phyloP scores from a whole-genome alignment of 2,329 filamentous ascomycete species.

The Pseudogymnoascus sp. region DNA sequence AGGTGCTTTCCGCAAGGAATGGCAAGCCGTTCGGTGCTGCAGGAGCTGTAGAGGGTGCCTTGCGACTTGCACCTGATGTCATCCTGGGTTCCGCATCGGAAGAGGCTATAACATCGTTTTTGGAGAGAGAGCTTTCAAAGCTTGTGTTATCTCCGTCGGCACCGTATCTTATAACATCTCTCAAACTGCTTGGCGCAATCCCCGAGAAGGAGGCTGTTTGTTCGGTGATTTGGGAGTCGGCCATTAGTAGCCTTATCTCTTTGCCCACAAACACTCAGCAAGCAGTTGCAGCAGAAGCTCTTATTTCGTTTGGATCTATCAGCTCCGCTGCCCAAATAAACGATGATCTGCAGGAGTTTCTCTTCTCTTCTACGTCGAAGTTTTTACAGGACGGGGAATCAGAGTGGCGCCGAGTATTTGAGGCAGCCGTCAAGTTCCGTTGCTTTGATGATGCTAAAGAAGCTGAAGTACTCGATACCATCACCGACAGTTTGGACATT shows the following conservation, averaged over 20 bases:
- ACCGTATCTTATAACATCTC: constrained; percentile 55
- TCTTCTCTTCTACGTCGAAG: constrained; percentile 37
- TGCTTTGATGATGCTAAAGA: constrained; percentile 24
- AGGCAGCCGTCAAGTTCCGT: constrained; percentile 37
- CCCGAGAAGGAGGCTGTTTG: constrained; percentile 29
- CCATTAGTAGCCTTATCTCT: constrained; percentile 37
- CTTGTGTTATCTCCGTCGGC: constrained; percentile 65
- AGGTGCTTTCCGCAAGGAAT: constrained; percentile 45
- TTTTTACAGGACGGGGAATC: constrained; percentile 29
- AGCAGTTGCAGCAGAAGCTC: constrained; percentile 33
- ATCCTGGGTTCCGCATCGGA: constrained; percentile 37
- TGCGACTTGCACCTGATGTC: constrained; percentile 38
- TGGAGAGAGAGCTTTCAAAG: constrained; percentile 47
- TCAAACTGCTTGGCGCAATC: constrained; percentile 49
- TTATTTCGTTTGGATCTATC: constrained; percentile 38
- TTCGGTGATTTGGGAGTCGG: constrained; percentile 25
- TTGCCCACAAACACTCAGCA: constrained; percentile 26
- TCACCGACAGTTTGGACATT: constrained; percentile 24
- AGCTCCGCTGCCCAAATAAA: constrained; percentile 34
- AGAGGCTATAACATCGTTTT: constrained; percentile 41
- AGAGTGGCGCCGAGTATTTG: constrained; percentile 40
- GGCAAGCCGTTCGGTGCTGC: constrained; percentile 63
- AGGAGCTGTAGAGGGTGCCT: constrained; percentile 46
- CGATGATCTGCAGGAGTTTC: constrained; percentile 39
- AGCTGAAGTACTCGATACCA: constrained; percentile 25